Conservation (phyloP, 768 basidiomycete genomes). For the Mycena galericulata region DNA sequence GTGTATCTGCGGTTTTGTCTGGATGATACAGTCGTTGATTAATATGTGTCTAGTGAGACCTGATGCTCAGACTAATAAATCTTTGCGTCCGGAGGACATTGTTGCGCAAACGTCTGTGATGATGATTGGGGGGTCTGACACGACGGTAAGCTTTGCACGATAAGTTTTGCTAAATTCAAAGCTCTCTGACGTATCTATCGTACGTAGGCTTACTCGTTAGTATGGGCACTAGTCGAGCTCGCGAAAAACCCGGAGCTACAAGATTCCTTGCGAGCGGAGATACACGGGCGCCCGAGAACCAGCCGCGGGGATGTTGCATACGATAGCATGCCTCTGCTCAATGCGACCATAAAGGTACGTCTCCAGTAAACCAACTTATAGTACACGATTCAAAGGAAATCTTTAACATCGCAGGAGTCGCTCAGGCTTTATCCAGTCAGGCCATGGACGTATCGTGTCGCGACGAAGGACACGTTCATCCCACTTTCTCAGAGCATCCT, state of each 20-base stretch:
- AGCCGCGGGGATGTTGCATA: conserved; percentile 23
- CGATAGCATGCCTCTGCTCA: conserved; percentile 31
- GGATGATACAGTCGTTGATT: conserved; percentile 20
- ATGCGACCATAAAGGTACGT: conserved; percentile 29
- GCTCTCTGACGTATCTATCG: conserved; percentile 20
- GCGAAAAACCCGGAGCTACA: conserved; percentile 48
- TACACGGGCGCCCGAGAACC: conserved; percentile 34
- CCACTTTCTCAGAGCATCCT: conserved; percentile 54
- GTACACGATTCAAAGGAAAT: conserved; percentile 18
- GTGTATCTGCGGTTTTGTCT: conserved; percentile 14
- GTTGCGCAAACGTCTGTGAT: conserved; percentile 27
- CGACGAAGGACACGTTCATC: conserved; percentile 53
- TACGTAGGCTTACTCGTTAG: conserved; percentile 24
- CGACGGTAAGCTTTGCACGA: conserved; percentile 26
- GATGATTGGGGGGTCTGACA: conserved; percentile 26
- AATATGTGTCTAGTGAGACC: conserved; percentile 19
- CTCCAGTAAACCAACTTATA: conserved; percentile 15
- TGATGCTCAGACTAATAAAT: conserved; percentile 21
- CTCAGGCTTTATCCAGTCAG: conserved; percentile 48
- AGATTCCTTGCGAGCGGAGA: conserved; percentile 47
- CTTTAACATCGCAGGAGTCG: conserved; percentile 40
- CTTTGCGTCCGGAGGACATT: conserved; percentile 24
- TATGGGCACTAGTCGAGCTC: conserved; percentile 41
- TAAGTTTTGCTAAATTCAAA: conserved; percentile 18
- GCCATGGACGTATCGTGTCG: conserved; percentile 46